Percentiles rank a stretch among this genome's conserved stretches.
Conservation (phyloP, 139 green algal genomes). For the Desmodesmus armatus region DNA sequence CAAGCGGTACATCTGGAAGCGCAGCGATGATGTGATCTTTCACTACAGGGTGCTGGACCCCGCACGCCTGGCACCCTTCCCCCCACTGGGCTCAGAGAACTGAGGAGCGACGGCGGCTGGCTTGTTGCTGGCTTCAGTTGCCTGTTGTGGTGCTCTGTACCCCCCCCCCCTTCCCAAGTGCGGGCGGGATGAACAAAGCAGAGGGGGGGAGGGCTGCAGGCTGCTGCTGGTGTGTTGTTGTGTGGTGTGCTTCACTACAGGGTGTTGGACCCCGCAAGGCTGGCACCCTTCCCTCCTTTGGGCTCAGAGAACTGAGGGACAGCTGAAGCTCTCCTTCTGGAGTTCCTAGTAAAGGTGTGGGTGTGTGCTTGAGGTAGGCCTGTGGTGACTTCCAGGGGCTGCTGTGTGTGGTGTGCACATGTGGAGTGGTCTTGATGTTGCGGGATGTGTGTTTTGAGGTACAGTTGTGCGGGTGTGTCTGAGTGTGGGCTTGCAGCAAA, state of each 20-base stretch:
- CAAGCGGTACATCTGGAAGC: conserved; percentile 89
- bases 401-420: no score
- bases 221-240: no score
- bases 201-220: conserved; percentile 72
- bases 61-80: conserved; percentile 50
- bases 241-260: conserved; percentile 79
- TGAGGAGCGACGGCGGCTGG: neutral
- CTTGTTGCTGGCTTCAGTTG: neutral
- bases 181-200: conserved; percentile 89
- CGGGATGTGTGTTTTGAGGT: no score
- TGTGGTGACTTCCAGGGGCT: no score
- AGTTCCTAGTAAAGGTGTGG: no score
- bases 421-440: no score
- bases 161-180: neutral
- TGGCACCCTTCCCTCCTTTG: conserved; percentile 60
- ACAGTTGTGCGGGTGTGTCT: no score
- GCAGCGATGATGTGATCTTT: conserved; percentile 86
- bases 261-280: conserved; percentile 45
- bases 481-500: no score
- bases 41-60: conserved; percentile 64
- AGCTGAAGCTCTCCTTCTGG: neutral
- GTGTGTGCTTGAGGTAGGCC: no score
- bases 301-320: neutral
- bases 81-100: conserved; percentile 42
- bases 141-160: neutral